Base-by-base conservation (phyloP, 140 eudicot genomes). In the Cichorium intybus region DNA sequence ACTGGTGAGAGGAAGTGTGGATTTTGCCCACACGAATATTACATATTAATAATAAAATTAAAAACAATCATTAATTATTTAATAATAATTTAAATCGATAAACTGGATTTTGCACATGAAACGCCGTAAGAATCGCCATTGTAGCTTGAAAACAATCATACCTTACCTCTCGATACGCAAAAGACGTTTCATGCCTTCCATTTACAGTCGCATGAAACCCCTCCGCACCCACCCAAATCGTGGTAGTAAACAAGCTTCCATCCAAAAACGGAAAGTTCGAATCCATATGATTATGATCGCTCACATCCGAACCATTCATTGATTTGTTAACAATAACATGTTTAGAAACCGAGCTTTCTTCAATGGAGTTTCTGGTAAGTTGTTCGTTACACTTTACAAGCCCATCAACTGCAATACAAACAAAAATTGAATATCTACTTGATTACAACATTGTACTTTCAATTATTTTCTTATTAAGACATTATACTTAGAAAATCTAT, bases 111-210 rank as follows among this genome's bases (percentile, higher is more conserved):
- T n/a, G n/a, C n/a, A n/a, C n/a, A 31, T 20, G 12, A 52, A 7
- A 51, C 37, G 7, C 7, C 18, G 27, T 35, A 71, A 53, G 31
- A 24, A 26, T 5, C 62, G 56, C 1, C 14, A 41, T 37, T 74
- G 34, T 26, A 66, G 29, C 49, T 46, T 50, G 24, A 66, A 70
- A 43, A 41, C 43, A 43, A 49, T 39, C 58, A 47, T 62, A 66
- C 55, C 74, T 70, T 66, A 91, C 97, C 87, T 91, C 85, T 81
- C 89, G 79, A 66, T 87, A 91, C 2, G 73, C 80, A 24, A 91
- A 87, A 47, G 97, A 91, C 5, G 97, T 87, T 63, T 85, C 91
- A 62, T 91, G 96, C 71, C 96, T 88, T 81, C 98, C 98, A 72
- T 91, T 87, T n/a, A 91, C 92, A 18, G 95, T 87, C 79, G 81